These are phyloP conservation scores for Zelopaecilomyces penicillatus DNA, from an alignment of 2,329 filamentous ascomycete genomes.

Conservation along the genomic window DNA sequence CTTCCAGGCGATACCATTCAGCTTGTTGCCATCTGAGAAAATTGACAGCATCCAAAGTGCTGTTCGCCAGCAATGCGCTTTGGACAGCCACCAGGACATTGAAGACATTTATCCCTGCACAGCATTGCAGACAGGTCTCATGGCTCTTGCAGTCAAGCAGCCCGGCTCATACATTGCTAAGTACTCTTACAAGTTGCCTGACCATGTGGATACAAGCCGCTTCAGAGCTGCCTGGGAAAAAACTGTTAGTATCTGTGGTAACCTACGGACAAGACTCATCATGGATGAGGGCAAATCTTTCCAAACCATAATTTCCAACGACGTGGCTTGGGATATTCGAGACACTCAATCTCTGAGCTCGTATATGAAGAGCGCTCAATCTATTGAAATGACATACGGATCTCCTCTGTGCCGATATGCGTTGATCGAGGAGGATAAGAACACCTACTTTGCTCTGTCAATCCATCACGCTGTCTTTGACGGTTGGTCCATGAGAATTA, in stretches of 20 bases:
- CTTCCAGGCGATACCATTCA: not conserved
- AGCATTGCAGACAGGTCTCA: constrained; percentile 13
- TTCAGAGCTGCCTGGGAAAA: constrained; percentile 14
- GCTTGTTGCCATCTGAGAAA: not conserved
- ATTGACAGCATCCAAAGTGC: not conserved
- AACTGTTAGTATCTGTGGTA: constrained; percentile 9
- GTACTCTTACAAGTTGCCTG: constrained; percentile 14
- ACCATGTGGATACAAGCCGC: constrained; percentile 12
- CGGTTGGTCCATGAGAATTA: not conserved
- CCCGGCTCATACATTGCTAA: constrained; percentile 27
- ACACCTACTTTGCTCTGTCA: not conserved
- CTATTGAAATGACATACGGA: constrained; percentile 5
- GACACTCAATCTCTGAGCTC: not conserved
- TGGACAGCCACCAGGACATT: not conserved
- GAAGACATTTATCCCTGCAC: constrained; percentile 14
- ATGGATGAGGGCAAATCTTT: constrained; percentile 5
- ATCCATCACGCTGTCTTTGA: not conserved
- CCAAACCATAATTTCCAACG: constrained; percentile 10
- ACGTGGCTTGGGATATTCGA: constrained; percentile 4
- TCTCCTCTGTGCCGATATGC: not conserved
- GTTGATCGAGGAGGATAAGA: not conserved
- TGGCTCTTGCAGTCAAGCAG: constrained; percentile 22
- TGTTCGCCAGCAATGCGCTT: not conserved
- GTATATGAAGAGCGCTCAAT: not conserved
- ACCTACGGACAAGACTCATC: constrained; percentile 15